Evolutionary conservation across 352 stramenopile genomes (phyloP).

Genomic region (Globisporangium yorkense): DNA sequence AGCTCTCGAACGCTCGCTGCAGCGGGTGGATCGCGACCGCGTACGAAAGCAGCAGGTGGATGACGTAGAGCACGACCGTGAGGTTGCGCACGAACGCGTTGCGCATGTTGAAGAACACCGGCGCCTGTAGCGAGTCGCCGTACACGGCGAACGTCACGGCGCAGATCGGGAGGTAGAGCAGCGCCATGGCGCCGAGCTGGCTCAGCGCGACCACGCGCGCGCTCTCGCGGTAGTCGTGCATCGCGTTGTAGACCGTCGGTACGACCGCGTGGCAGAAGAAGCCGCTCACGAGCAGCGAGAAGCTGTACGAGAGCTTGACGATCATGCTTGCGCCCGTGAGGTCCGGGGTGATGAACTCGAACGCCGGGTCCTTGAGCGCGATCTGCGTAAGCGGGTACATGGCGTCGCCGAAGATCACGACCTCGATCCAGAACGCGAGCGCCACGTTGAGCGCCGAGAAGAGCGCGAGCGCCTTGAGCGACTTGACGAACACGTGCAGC

Average conservation of each 20-base stretch:
- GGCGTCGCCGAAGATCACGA: slow-evolving; percentile 74
- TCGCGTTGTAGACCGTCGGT: slow-evolving; percentile 72
- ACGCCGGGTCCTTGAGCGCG: slow-evolving; percentile 46
- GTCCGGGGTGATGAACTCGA: slow-evolving; percentile 63
- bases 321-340: slow-evolving; percentile 41
- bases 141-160: slow-evolving; percentile 75
- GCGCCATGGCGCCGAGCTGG: slow-evolving; percentile 37
- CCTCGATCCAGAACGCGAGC: slow-evolving; percentile 76
- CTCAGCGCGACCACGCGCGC: slow-evolving; percentile 39
- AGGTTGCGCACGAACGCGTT: slow-evolving; percentile 66
- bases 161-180: slow-evolving; percentile 73
- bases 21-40: slow-evolving; percentile 62
- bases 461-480: slow-evolving; percentile 44
- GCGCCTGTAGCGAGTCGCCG: slow-evolving; percentile 61
- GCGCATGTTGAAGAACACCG: slow-evolving; percentile 83
- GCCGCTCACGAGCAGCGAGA: slow-evolving; percentile 52
- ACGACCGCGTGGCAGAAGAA: slow-evolving; percentile 70
- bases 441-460: slow-evolving; percentile 72
- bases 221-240: slow-evolving; percentile 54
- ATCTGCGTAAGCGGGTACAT: slow-evolving; percentile 83
- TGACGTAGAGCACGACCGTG: slow-evolving; percentile 67
- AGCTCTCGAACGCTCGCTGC: slow-evolving; percentile 55
- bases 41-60: slow-evolving; percentile 72
- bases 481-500: slow-evolving; percentile 65
- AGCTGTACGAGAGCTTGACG: slow-evolving; percentile 69